These are phyloP conservation scores for Tinospora cordifolia DNA, from an alignment of 164 flowering plant genomes.

Conservation along the genomic window DNA sequence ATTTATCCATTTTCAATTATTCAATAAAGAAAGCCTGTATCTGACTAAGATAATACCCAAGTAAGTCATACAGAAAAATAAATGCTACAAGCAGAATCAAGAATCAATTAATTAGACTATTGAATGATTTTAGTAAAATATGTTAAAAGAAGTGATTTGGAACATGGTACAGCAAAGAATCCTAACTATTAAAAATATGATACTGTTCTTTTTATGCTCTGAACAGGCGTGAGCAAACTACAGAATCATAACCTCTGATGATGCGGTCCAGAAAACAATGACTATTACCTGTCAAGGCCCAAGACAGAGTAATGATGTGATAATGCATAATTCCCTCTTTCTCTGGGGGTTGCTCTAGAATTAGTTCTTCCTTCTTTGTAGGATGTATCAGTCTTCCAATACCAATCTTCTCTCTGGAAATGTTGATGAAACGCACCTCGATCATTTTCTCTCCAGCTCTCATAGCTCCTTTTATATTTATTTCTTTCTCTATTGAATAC, in stretches of 20 bases:
- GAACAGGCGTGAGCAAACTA: not conserved
- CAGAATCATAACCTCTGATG: not conserved
- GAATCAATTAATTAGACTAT: too few species aligned
- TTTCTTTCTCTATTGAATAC: slow-evolving; percentile 90
- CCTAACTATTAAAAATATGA: too few species aligned
- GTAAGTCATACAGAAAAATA: too few species aligned
- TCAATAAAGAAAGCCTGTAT: too few species aligned
- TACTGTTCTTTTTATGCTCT: too few species aligned
- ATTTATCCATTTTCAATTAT: too few species aligned
- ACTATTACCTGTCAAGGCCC: slow-evolving; percentile 84
- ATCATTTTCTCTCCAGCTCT: slow-evolving; percentile 78
- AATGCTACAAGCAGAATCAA: too few species aligned
- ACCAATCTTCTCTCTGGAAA: slow-evolving; percentile 79
- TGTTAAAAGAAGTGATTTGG: too few species aligned
- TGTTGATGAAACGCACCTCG: slow-evolving; percentile 69
- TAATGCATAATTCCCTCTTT: slow-evolving; percentile 32
- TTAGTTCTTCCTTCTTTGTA: slow-evolving; percentile 39
- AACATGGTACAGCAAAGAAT: too few species aligned
- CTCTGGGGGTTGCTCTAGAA: slow-evolving; percentile 40
- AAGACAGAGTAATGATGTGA: slow-evolving; percentile 87
- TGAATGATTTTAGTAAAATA: too few species aligned
- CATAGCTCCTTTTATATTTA: slow-evolving; percentile 63
- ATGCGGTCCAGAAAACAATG: not conserved
- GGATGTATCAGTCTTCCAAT: slow-evolving; percentile 68
- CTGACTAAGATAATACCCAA: too few species aligned